Evolutionary conservation across 805 yeast species (phyloP).

Genomic region (Starmerella cellae): DNA sequence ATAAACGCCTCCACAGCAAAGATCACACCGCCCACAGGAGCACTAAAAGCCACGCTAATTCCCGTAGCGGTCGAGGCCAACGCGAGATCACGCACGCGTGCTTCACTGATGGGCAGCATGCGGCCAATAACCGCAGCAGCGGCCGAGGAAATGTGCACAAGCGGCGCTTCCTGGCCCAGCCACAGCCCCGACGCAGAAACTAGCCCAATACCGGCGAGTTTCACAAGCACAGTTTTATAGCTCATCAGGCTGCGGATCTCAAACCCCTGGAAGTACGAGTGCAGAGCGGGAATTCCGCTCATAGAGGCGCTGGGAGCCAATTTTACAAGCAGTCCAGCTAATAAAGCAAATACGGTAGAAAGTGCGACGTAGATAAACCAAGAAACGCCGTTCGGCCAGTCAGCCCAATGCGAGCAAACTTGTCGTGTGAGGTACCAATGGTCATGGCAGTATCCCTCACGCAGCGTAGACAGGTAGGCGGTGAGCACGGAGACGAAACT

Average conservation of each 20-base stretch:
- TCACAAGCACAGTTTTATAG: slow-evolving; percentile 38
- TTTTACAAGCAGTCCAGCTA: slow-evolving; percentile 29
- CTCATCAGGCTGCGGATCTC: slow-evolving; percentile 43
- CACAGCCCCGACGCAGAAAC: slow-evolving; percentile 67
- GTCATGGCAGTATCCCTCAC: slow-evolving; percentile 63
- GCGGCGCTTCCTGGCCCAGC: slow-evolving; percentile 79
- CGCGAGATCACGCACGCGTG: slow-evolving; percentile 44
- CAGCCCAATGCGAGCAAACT: slow-evolving; percentile 41
- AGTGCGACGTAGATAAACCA: slow-evolving; percentile 31
- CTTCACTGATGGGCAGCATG: slow-evolving; percentile 29
- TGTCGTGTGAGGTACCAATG: slow-evolving; percentile 47
- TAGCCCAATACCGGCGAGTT: slow-evolving; percentile 45
- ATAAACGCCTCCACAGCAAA: slow-evolving; percentile 46
- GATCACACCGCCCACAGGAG: slow-evolving; percentile 80
- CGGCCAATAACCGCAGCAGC: slow-evolving; percentile 25
- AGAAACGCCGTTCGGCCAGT: slow-evolving; percentile 21
- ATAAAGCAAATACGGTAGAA: slow-evolving; percentile 31
- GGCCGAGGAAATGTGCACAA: slow-evolving; percentile 55
- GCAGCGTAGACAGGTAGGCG: slow-evolving; percentile 63
- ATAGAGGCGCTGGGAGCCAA: slow-evolving; percentile 32
- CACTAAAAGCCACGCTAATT: slow-evolving; percentile 68
- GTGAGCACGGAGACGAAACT: slow-evolving; percentile 65
- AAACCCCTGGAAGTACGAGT: slow-evolving; percentile 54
- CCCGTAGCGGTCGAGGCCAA: slow-evolving; percentile 76
- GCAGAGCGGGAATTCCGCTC: slow-evolving; percentile 66